Conservation (phyloP, 2,329 filamentous ascomycete species). For the Clathrospora elynae region DNA sequence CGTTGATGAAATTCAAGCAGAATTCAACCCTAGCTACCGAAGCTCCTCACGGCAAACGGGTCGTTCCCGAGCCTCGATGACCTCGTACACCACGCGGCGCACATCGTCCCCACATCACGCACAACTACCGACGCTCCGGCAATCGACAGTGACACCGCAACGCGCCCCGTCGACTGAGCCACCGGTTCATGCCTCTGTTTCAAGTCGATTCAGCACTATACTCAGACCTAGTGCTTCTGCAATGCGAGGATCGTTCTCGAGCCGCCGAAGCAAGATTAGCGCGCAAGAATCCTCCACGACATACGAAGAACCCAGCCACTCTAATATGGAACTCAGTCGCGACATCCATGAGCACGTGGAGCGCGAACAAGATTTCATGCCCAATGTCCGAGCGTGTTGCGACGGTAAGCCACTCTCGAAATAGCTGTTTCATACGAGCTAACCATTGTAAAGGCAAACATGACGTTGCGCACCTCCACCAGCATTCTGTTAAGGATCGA, state of each 20-base stretch:
- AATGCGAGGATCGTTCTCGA: slow-evolving; percentile 58
- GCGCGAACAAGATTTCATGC: slow-evolving; percentile 75
- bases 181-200: slow-evolving; percentile 49
- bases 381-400: slow-evolving; percentile 96
- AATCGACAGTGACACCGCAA: slow-evolving; percentile 35
- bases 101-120: slow-evolving; percentile 46
- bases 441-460: slow-evolving; percentile 51
- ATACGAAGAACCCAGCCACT: slow-evolving; percentile 65
- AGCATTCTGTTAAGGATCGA: slow-evolving; percentile 40
- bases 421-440: slow-evolving; percentile 13
- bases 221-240: slow-evolving; percentile 48
- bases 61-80: slow-evolving; percentile 65
- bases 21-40: slow-evolving; percentile 74
- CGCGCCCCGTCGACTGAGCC: slow-evolving; percentile 42
- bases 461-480: slow-evolving; percentile 55
- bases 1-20: slow-evolving; percentile 63
- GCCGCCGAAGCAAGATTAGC: slow-evolving; percentile 51
- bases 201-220: slow-evolving; percentile 53
- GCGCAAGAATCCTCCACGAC: slow-evolving; percentile 40
- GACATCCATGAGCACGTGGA: slow-evolving; percentile 79
- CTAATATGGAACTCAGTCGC: slow-evolving; percentile 76
- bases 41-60: slow-evolving; percentile 60
- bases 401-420: slow-evolving; percentile 71
- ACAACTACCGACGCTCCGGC: slow-evolving; percentile 56
- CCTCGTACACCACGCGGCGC: slow-evolving; percentile 74